Conservation (phyloP, 371 early-diverging fungal species). For the Mucor sp. region DNA sequence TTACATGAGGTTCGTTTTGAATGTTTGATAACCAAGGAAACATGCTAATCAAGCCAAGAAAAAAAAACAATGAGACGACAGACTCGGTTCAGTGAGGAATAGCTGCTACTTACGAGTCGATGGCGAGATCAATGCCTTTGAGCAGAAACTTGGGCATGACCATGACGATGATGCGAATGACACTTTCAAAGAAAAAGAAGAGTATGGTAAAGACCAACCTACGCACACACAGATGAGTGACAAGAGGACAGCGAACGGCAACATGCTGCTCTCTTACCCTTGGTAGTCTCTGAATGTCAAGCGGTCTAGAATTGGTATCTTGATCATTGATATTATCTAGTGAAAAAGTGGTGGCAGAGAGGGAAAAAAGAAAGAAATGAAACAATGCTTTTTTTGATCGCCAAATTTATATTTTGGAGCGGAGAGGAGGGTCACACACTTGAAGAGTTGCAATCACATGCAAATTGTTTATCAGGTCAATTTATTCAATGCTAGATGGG, state of each 20-base stretch:
- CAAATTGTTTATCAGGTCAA: not conserved
- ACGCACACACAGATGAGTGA: not conserved
- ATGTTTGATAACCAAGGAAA: constrained; percentile 57
- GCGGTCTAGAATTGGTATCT: constrained; percentile 54
- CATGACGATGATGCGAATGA: constrained; percentile 66
- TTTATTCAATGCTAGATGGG: constrained; percentile 7
- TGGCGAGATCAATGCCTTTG: constrained; percentile 36
- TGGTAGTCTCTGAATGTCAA: constrained; percentile 55
- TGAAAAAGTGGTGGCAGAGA: not conserved
- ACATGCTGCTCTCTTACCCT: constrained; percentile 26
- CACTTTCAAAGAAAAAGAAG: constrained; percentile 68
- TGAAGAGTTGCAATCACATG: not conserved
- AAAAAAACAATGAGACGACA: too few relatives aligned
- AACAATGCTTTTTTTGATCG: constrained; percentile 3
- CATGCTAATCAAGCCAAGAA: too few relatives aligned
- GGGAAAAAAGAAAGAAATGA: not conserved
- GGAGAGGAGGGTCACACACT: not conserved
- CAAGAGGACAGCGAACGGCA: too few relatives aligned
- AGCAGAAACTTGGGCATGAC: constrained; percentile 62
- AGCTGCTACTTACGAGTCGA: constrained; percentile 52
- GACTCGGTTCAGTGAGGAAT: too few relatives aligned
- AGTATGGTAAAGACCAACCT: constrained; percentile 64
- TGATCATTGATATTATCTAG: constrained; percentile 7
- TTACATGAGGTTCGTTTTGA: constrained; percentile 55
- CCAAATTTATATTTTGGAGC: not conserved